Evolutionary conservation across 352 stramenopile species (phyloP), one percentile per base, ranked within the genome.

Genomic region (Pythium vanterpoolii): DNA sequence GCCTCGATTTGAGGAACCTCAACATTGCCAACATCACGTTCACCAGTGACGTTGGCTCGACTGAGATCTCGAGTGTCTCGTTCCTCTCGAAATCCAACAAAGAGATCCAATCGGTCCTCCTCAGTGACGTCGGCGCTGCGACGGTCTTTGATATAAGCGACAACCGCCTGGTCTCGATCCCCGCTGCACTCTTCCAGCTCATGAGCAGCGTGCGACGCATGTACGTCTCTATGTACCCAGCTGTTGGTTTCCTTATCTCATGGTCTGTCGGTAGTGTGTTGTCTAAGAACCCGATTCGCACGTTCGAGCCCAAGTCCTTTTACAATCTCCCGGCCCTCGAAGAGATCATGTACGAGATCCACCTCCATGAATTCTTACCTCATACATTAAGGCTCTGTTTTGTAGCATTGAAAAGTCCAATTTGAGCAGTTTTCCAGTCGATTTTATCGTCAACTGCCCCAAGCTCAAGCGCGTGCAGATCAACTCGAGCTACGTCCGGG

Each of bases 271-370:
- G 3, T 16, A 49, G 56, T 33, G 4, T 36, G 13, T 43, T 87
- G 5, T 89, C 79, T 1, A 61, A 80, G 49, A 90, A 90, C 60
- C 76, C 74, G 21, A 61, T 90, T 31, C 77, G 69, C 26, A 56
- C 62, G 56, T 65, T 89, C n/a, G 63, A 76, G 30, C 23, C 77
- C 1, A 60, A 73, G 27, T 76, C 74, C 4, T 89, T 89, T 36
- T 71, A 61, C 28, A 62, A 71, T 31, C 56, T 87, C 45, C 52
- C 72, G 10, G 44, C 64, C 47, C 69, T 89, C 0, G 47, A 79
- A 27, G 68, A 64, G 36, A 71, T 90, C 34, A 50, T 64, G 77
- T 87, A 70, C n/a, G 64, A 30, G 5, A 5, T 14, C 13, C 14
- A 13, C 34, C 18, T 8, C 34, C 34, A 19, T 42, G 14, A 18